phyloP scores from a whole-genome alignment of 495 filamentous ascomycete genomes.

The Aspergillus hancockii region DNA sequence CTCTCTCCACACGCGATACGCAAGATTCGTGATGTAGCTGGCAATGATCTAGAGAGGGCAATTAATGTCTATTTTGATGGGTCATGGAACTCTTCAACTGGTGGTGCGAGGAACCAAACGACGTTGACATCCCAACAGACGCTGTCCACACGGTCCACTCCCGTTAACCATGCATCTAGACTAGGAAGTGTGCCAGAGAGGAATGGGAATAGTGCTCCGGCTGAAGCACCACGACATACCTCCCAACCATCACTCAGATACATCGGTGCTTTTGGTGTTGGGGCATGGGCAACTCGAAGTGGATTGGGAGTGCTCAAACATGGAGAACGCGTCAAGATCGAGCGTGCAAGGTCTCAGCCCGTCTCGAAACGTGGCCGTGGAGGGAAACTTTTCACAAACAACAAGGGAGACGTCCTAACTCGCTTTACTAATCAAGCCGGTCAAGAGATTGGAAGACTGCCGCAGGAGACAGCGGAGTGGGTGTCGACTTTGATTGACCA shows the following conservation, averaged over 20 bases:
- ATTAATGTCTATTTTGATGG: constrained; percentile 92
- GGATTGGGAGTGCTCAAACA: constrained; percentile 71
- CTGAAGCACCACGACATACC: constrained; percentile 27
- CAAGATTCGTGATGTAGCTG: constrained; percentile 58
- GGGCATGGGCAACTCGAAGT: constrained; percentile 89
- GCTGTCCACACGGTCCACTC: constrained; percentile 9
- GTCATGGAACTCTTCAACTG: constrained; percentile 68
- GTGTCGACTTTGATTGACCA: constrained; percentile 92
- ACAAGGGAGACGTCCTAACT: constrained; percentile 83
- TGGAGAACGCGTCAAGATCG: constrained; percentile 78
- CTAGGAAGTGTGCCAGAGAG: not conserved
- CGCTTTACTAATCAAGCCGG: constrained; percentile 82
- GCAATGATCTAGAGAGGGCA: constrained; percentile 63
- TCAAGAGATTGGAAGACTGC: constrained; percentile 84
- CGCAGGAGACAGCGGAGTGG: constrained; percentile 89
- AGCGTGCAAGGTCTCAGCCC: constrained; percentile 74
- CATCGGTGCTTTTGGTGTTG: constrained; percentile 88
- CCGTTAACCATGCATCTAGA: not conserved
- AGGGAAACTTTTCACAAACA: constrained; percentile 50
- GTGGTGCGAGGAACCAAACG: constrained; percentile 12
- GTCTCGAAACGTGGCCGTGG: constrained; percentile 52
- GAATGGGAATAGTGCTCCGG: constrained; percentile 1
- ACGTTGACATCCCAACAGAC: constrained; percentile 16
- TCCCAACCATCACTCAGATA: constrained; percentile 68
- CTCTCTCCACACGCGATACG: constrained; percentile 53